Percentiles rank a stretch among this genome's conserved stretches.
These are phyloP conservation scores for Monosporozyma unispora DNA, from an alignment of 805 yeast species.

Conservation along the genomic window DNA sequence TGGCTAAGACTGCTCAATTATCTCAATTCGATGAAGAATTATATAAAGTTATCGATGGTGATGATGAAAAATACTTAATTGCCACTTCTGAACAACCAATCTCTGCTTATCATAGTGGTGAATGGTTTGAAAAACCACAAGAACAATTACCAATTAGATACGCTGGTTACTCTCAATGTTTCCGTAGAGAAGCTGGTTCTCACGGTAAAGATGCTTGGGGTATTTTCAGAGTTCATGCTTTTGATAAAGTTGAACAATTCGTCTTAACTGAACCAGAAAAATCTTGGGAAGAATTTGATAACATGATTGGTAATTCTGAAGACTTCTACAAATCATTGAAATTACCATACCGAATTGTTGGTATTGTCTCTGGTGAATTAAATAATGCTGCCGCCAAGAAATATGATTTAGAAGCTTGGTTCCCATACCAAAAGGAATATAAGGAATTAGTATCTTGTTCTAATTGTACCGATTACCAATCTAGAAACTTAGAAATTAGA, in stretches of 20 bases:
- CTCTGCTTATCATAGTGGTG: conserved; percentile 92
- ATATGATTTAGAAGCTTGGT: conserved; percentile 99
- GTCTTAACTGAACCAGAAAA: conserved; percentile 94
- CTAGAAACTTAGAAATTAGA: conserved; percentile 96
- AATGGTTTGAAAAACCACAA: conserved; percentile 96
- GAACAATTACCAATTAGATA: conserved; percentile 95
- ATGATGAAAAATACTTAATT: conserved; percentile 92
- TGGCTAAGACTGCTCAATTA: conserved; percentile 98
- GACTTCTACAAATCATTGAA: conserved; percentile 87
- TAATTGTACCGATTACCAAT: conserved; percentile 98
- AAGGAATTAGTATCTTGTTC: conserved; percentile 98
- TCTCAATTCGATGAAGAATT: conserved; percentile 97
- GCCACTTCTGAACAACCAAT: conserved; percentile 99
- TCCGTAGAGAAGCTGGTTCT: conserved; percentile 98
- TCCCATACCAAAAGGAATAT: conserved; percentile 98
- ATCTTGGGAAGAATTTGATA: conserved; percentile 95
- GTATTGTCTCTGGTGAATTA: conserved; percentile 96
- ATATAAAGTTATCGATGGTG: conserved; percentile 94
- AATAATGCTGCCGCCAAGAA: conserved; percentile 99
- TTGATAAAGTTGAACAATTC: conserved; percentile 97
- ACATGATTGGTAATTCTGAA: conserved; percentile 86
- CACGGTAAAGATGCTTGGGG: conserved; percentile 99
- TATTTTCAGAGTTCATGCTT: conserved; percentile 96
- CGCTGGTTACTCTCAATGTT: conserved; percentile 97
- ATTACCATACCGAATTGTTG: conserved; percentile 93